Evolutionary conservation across 2,329 filamentous ascomycete genomes (phyloP), one percentile per base, ranked within the genome.

Genomic region (Chaetomium globosum): DNA sequence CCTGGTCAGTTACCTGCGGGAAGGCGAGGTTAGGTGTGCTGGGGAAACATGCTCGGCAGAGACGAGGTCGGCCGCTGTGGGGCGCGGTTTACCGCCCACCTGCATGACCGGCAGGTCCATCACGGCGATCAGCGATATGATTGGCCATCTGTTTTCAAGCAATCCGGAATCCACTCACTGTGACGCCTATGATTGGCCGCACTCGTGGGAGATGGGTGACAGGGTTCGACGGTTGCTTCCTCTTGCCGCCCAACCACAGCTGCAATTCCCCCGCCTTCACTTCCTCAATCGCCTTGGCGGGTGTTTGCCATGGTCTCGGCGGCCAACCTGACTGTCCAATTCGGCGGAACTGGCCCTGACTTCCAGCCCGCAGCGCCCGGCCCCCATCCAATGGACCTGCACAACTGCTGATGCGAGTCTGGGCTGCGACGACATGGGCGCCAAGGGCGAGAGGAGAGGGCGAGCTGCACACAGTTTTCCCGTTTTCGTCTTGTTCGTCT

Each of bases 41-140:
- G 49, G 49, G 28, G 30, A 21, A 51, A 51, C 10, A 26, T 51
- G 49, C 62, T 53, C 59, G 60, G 59, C 62, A 58, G 43, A 30
- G 52, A 51, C 31, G 56, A 66, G 31, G 59, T 52, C 61, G 36
- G 61, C 59, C 57, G 57, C 61, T 65, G 68, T 68, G 69, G 66
- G 68, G 68, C 69, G 64, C 21, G 51, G 70, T 72, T 72, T 65
- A 69, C 72, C 70, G 71, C 71, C 68, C 69, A 10, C 62, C 66
- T 72, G 71, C 72, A 71, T 67, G 70, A 51, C 64, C 65, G 67
- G 65, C 71, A 72, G 69, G 66, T 70, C 66, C 62, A 70, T 73
- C 72, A 73, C 72, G 66, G 65, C 60, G 61, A 65, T 66, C 48
- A 48, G 48, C 6, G 12, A 9, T 26, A 19, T 72, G 69, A 73